Conservation (phyloP, 768 basidiomycete species). For the Holtermannia corniformis region DNA sequence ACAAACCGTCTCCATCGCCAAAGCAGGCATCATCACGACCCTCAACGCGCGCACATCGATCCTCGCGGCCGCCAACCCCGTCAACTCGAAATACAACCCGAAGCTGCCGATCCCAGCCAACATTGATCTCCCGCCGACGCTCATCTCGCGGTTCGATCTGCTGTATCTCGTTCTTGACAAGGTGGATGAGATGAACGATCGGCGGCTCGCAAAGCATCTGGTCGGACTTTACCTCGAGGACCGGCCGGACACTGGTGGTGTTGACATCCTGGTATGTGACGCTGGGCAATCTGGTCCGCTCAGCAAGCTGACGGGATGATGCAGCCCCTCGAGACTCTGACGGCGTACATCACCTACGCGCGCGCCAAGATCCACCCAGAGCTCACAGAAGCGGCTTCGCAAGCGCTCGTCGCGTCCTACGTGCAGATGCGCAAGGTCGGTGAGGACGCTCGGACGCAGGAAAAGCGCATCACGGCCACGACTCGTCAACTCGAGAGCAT, state of each 20-base stretch:
- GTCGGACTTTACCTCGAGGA: conserved; percentile 93
- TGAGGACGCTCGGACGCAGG: conserved; percentile 69
- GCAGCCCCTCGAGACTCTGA: conserved; percentile 79
- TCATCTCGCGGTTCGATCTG: conserved; percentile 95
- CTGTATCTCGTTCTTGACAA: conserved; percentile 92
- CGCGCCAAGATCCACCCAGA: conserved; percentile 73
- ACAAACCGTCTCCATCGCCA: conserved; percentile 98
- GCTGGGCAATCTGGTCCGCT: no score
- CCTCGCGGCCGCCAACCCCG: conserved; percentile 93
- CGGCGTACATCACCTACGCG: conserved; percentile 90
- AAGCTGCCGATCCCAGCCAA: conserved; percentile 86
- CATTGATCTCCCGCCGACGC: conserved; percentile 92
- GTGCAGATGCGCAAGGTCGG: conserved; percentile 91
- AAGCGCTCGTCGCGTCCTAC: conserved; percentile 77
- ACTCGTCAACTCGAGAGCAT: conserved; percentile 95
- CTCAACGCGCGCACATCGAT: conserved; percentile 96
- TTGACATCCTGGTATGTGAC: conserved; percentile 64
- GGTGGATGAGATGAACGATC: conserved; percentile 78
- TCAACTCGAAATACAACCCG: conserved; percentile 89
- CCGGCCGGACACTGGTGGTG: conserved; percentile 54
- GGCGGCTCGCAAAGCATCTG: conserved; percentile 80
- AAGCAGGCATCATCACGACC: conserved; percentile 97
- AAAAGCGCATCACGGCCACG: conserved; percentile 94
- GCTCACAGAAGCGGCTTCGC: conserved; percentile 73
- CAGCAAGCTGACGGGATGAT: not conserved